Evolutionary conservation across 768 basidiomycete species (phyloP), one percentile per base, ranked within the genome.

Genomic region (Tulasnella sp.): DNA sequence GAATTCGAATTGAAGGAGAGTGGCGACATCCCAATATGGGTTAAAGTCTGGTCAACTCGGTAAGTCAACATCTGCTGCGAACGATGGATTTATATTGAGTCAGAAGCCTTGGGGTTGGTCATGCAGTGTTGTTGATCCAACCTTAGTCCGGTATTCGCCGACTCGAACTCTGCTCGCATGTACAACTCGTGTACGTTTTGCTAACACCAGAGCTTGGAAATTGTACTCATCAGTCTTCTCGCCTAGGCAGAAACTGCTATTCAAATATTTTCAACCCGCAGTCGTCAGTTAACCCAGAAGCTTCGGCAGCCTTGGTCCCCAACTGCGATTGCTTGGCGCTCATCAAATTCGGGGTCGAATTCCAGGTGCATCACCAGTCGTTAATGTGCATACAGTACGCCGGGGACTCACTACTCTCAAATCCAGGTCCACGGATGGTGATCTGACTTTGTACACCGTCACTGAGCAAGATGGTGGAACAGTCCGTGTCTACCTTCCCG

Each of bases 1-100:
- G 90, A 95, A 0, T 94, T 94, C 83, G 93, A 93, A 2, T 86
- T 95, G 41, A 91, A 93, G 79, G 88, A 94, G 42, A 93, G 95
- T 82, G 93, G 94, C 83, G 93, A 95, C 85, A 89, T 96, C 24
- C 93, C 92, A 22, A 93, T 92, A 0, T 96, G 95, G 95, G 92
- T 91, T 20, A 88, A 88, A 84, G 95, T 95, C 86, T 96, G 95
- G 95, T 88, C 88, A 28, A 86, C 88, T 77, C 83, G 87, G 94
- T 95, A 48, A 78, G 73, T 58, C 28, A 28, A 14, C 64, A 14
- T 8, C 28, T 7, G 22, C 22, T 22, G n/a, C 7, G 24, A 54
- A 37, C 11, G 64, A 37, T 37, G 64, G 37, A 69, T 69, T 28
- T 37, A 14, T 34, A 69, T 69, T 34, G 64, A 31, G 3, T 69